Evolutionary conservation across 345 rosid species (phyloP).

Genomic region (Eucalyptus pauciflora): DNA sequence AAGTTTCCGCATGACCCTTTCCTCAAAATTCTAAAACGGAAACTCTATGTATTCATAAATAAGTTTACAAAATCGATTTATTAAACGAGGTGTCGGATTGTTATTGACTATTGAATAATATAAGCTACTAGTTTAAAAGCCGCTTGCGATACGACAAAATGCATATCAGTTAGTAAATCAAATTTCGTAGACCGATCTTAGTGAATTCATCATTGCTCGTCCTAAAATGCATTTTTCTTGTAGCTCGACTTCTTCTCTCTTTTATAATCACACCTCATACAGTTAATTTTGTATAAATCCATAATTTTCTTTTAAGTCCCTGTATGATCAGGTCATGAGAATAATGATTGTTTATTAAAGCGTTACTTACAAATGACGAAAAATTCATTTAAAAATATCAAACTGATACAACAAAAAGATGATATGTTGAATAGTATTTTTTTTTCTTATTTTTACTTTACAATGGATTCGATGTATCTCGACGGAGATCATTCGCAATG

Average conservation of each 20-base stretch:
- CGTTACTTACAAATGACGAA: fast-evolving
- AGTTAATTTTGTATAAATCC: not conserved
- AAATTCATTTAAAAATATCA: fast-evolving
- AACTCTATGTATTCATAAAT: not conserved
- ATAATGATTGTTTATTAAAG: not conserved
- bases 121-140: not conserved
- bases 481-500: not conserved
- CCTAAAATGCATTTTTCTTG: not conserved
- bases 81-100: fast-evolving
- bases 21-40: not conserved
- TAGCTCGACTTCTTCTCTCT: not conserved
- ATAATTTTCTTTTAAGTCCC: not conserved
- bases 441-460: not conserved
- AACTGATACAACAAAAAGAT: not conserved
- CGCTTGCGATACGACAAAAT: fast-evolving
- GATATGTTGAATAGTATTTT: not conserved
- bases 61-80: not conserved
- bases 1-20: not conserved
- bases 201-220: not conserved
- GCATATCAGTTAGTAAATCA: not conserved
- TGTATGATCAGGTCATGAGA: not conserved
- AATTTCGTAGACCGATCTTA: not conserved
- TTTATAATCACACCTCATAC: not conserved
- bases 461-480: not conserved
- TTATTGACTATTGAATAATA: not conserved